Evolutionary conservation across 352 stramenopile species (phyloP), one percentile per base, ranked within the genome.

Genomic region (Phytophthora lateralis): DNA sequence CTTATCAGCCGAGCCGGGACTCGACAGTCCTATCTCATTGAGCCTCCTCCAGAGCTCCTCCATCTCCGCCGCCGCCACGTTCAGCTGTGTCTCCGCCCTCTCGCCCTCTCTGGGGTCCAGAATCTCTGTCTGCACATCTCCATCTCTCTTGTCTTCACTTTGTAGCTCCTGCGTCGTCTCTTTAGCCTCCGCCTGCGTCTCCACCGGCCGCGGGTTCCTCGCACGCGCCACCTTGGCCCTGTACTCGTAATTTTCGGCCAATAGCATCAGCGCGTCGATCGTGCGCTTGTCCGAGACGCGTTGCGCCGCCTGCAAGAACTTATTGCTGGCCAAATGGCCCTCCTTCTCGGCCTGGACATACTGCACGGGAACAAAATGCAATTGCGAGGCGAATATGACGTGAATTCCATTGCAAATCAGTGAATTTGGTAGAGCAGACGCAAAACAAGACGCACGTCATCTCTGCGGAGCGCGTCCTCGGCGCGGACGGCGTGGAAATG

Each of bases 41-140:
- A 95, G 66, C n/a, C 80, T 61, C n/a, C 78, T 76, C 81, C 80
- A 93, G 14, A 95, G 64, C 30, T 95, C 87, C 46, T 95, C 87
- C 68, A 95, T 93, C 64, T 95, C 87, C 0, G 79, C 70, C 3
- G 85, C 80, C 14, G 87, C 87, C 14, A 86, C 29, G 45, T 88
- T 88, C 48, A 93, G 52, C 49, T 93, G 80, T 18, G 62, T 76
- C 52, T 91, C 80, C 0, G 76, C 76, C 35, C 73, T 75, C 6
- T 65, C 69, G 14, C 69, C 75, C 18, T 75, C 65, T 38, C 60
- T 64, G 4, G 75, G 69, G 46, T 86, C 73, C 14, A 60, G 35
- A 7, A 14, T 20, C 44, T 63, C 18, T n/a, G 10, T 48, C 37
- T 58, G 14, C 5, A 7, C 21, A 3, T 52, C 18, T 21, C 10